Base-by-base conservation (phyloP, 208 protist genomes). In the Trypanosoma cruzi region DNA sequence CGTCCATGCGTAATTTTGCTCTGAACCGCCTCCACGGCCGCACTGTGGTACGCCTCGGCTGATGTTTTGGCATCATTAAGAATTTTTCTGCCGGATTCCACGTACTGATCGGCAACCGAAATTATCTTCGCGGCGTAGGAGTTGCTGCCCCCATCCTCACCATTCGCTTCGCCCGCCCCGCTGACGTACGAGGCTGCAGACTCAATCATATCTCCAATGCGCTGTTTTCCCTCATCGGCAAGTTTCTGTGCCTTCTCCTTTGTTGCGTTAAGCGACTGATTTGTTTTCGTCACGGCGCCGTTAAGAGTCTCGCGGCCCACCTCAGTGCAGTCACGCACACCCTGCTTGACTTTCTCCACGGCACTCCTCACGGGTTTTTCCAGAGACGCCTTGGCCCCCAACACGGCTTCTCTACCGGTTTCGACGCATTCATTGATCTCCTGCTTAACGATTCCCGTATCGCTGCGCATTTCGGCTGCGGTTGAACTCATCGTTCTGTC, bases 41-140 rank as follows among this genome's bases (percentile, higher is more conserved):
- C 44, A 14, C 4, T 22, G 4, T 83, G 64, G 52, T 80, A 84
- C 49, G 75, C 73, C 18, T 80, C 76, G 2, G 76, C 79, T 55
- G 36, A 60, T 31, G 54, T 44, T 42, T 53, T 66, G 28, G 44
- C 34, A 14, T 60, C 50, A 22, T 32, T 0, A 20, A 67, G 2
- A 10, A 61, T 44, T n/a, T 63, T 4, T n/a, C 32, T 53, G 4
- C 66, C 57, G 13, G 44, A 54, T 31, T 57, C 66, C 26, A 71
- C 40, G 18, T 40, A 64, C 44, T 59, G n/a, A 14, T 48, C 56
- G 18, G 66, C 56, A 0, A 18, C 64, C 13, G 52, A 24, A 0
- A 29, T 50, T 18, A 69, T 24, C 3, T 37, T 40, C 11, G 37
- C 16, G 24, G 10, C 22, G 14, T 26, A 36, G 1, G n/a, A 48